Conservation (phyloP, 345 rosid genomes). For the Melastoma malabathricum region DNA sequence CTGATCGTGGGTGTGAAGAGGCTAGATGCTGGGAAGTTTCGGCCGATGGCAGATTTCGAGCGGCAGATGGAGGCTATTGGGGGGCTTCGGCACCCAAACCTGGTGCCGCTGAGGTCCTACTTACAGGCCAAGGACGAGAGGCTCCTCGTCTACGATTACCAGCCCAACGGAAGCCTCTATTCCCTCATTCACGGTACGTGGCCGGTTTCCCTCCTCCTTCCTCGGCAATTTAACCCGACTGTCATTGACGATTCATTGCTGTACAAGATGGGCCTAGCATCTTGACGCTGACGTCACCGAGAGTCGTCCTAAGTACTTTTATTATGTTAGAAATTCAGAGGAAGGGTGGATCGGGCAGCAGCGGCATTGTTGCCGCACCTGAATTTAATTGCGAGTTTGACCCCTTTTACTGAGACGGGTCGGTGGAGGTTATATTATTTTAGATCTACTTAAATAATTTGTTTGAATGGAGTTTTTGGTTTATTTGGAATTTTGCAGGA, state of each 20-base stretch:
- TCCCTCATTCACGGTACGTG: conserved; percentile 69
- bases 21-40: conserved; percentile 59
- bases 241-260: no score
- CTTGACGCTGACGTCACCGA: no score
- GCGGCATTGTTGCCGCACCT: no score
- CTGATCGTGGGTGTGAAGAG: conserved; percentile 84
- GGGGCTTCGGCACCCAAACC: conserved; percentile 76
- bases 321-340: no score
- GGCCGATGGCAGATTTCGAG: conserved; percentile 61
- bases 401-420: no score
- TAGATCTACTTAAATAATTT: not conserved
- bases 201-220: not conserved
- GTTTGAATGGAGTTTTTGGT: not conserved
- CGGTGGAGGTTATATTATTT: not conserved
- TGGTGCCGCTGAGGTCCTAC: conserved; percentile 79
- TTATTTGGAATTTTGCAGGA: conserved; percentile 21
- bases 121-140: conserved; percentile 80
- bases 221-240: not conserved
- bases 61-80: conserved; percentile 95
- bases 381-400: no score
- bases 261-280: no score
- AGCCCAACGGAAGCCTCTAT: conserved; percentile 85
- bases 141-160: conserved; percentile 68
- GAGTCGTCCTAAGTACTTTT: no score
- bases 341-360: no score